These are phyloP conservation scores for Umbelopsis sp. DNA, from an alignment of 192 early-diverging fungal genomes.

Conservation along the genomic window DNA sequence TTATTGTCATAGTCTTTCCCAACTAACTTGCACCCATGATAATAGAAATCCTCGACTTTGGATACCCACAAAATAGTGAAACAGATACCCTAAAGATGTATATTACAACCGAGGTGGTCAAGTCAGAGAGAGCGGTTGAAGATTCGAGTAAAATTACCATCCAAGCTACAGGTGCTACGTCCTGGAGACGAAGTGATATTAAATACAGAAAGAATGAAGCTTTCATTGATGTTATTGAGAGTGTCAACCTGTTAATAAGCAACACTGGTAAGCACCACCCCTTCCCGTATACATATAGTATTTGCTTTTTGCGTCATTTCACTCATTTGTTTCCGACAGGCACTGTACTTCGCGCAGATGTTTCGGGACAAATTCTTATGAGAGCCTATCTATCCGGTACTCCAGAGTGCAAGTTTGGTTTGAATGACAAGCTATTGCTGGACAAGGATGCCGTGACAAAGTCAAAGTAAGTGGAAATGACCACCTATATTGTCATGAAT, in stretches of 20 bases:
- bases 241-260: constrained; percentile 90
- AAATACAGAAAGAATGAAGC: constrained; percentile 98
- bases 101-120: constrained; percentile 84
- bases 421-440: constrained; percentile 93
- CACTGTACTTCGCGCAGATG: constrained; percentile 87
- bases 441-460: constrained; percentile 66
- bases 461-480: constrained; percentile 26
- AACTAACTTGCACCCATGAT: constrained; percentile 1
- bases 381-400: constrained; percentile 95
- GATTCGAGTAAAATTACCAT: constrained; percentile 83
- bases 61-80: constrained; percentile 87
- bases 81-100: constrained; percentile 83
- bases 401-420: constrained; percentile 96
- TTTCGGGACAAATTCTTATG: constrained; percentile 91
- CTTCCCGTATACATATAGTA: too few species aligned
- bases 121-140: constrained; percentile 68
- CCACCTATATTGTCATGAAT: neutral
- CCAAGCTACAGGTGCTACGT: constrained; percentile 93
- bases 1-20: too few species aligned
- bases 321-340: constrained; percentile 57
- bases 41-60: constrained; percentile 82
- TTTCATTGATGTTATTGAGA: constrained; percentile 98
- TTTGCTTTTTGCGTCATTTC: constrained; percentile 15
- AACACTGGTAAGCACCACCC: constrained; percentile 54
- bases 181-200: constrained; percentile 93